phyloP scores from a whole-genome alignment of 2,329 filamentous ascomycete genomes.

The Phoma sp. region DNA sequence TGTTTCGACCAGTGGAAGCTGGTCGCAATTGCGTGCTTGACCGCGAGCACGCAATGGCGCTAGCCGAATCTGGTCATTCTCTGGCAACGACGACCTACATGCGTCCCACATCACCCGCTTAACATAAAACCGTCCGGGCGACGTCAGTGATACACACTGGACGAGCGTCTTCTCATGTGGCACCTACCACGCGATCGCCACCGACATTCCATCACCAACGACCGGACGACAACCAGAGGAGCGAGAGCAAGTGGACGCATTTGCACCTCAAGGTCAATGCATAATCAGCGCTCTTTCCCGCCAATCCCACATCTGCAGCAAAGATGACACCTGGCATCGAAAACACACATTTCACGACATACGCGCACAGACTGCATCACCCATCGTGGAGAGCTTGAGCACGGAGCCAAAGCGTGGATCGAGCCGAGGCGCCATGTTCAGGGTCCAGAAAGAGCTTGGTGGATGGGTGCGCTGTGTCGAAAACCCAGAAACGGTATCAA shows the following conservation, averaged over 20 bases:
- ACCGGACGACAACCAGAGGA: background rate
- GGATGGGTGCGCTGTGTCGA: background rate
- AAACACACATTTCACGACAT: background rate
- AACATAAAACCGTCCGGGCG: constrained; percentile 1
- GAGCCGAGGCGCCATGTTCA: constrained; percentile 1
- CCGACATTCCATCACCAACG: background rate
- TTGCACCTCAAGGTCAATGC: background rate
- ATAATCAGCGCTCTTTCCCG: background rate
- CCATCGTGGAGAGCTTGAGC: constrained; percentile 1
- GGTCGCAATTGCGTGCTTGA: constrained; percentile 16
- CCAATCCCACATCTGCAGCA: background rate
- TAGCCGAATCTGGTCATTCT: background rate
- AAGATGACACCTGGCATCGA: constrained; percentile 12
- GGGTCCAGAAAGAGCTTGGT: constrained; percentile 19
- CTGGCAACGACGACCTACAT: constrained; percentile 8
- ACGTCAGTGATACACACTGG: constrained; percentile 7
- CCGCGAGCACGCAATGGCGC: constrained; percentile 14
- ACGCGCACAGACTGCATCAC: constrained; percentile 16
- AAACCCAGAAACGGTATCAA: constrained; percentile 17
- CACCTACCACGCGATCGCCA: constrained; percentile 4
- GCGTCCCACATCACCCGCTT: constrained; percentile 2
- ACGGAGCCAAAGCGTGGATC: background rate
- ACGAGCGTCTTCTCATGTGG: background rate
- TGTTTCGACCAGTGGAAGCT: constrained; percentile 5
- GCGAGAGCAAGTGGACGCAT: background rate